Evolutionary conservation across 441 rosid species (phyloP), one percentile per base, ranked within the genome.

Genomic region (Brassica balearica): DNA sequence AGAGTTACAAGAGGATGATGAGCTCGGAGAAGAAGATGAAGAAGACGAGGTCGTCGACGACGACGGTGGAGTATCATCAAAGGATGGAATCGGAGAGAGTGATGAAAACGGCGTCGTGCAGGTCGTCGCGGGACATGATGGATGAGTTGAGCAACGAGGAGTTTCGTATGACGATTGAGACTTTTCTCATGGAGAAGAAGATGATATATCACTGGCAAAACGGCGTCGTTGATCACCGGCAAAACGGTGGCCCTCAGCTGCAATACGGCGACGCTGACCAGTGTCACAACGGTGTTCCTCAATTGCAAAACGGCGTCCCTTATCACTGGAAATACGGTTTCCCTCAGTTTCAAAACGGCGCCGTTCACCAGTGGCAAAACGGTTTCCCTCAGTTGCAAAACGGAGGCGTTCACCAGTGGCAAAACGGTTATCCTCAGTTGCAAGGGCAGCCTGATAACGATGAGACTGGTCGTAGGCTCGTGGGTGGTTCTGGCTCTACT

Each of bases 101-200:
- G 59, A 27, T 4, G n/a, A 60, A 61, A 23, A 66, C 84, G 34
- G 43, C 70, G 55, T 77, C 75, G 73, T 55, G 60, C 22, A 84
- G 74, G 34, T 80, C 85, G 34, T 80, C 84, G n/a, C 34, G 60
- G 41, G 69, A 38, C 19, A 82, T 88, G 46, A 84, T 89, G 46
- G 86, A 83, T 60, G 86, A 82, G 4, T n/a, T 88, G 84, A 84
- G 86, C 80, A 80, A 8, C 22, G 91, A 89, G 38, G 90, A 91
- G 62, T 84, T 88, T 65, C 88, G 78, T 65, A 53, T 3, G 75
- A 76, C 79, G 10, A 72, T 91, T 5, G 94, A 89, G 77, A 77
- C 75, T 8, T 89, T 80, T 72, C 87, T 89, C 23, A 81, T 81
- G 15, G 51, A 71, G 22, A 83, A 6, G 17, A 62, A 46, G 65